These are phyloP conservation scores for Crataegus laevigata DNA, from an alignment of 306 rosid genomes.

Conservation along the genomic window DNA sequence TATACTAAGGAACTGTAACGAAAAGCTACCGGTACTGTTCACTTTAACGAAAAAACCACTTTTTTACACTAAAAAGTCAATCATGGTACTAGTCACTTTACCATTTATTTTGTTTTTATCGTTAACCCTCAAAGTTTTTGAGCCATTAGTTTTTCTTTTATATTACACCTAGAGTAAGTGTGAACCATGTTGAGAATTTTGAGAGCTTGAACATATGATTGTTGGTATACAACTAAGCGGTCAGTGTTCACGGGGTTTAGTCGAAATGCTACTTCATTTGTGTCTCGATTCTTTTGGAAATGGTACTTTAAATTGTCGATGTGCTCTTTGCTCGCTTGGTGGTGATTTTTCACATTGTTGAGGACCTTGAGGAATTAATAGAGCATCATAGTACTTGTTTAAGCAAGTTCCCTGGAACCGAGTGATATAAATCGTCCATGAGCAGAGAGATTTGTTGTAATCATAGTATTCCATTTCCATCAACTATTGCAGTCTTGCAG, in stretches of 20 bases:
- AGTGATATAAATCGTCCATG: background rate
- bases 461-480: background rate
- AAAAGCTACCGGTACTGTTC: too few species aligned
- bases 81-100: too few species aligned
- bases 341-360: background rate
- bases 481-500: background rate
- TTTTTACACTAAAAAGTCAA: too few species aligned
- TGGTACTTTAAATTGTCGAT: background rate
- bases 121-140: too few species aligned
- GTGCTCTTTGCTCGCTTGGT: background rate
- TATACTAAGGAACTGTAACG: too few species aligned
- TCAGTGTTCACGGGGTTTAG: background rate
- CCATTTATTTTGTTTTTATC: too few species aligned
- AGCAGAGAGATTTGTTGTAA: background rate
- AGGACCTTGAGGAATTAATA: background rate
- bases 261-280: background rate
- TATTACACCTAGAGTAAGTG: background rate
- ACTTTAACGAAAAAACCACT: too few species aligned
- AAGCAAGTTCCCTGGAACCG: background rate
- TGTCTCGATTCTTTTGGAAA: background rate
- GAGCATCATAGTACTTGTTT: background rate
- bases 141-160: too few species aligned
- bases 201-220: background rate
- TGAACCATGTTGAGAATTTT: background rate
- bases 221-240: background rate